phyloP scores from a whole-genome alignment of 192 early-diverging fungal species.

The Dissophora ornata region DNA sequence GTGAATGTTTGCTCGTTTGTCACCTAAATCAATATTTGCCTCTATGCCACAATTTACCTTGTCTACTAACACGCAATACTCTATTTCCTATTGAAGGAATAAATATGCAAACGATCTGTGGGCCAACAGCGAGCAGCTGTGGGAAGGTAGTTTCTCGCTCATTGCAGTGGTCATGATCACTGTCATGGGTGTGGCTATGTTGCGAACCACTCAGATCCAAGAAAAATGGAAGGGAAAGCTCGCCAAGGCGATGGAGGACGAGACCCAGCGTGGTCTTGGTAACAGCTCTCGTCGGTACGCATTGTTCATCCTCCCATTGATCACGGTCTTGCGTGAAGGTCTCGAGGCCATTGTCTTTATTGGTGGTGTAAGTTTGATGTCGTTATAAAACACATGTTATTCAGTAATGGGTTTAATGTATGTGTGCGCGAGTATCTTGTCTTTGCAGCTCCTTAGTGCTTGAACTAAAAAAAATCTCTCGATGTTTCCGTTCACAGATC shows the following conservation, averaged over 20 bases:
- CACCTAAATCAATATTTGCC: too few relatives aligned
- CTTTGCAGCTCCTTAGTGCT: not conserved
- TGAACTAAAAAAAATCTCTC: not conserved
- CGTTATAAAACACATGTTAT: not conserved
- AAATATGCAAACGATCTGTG: constrained; percentile 34
- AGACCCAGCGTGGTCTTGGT: constrained; percentile 38
- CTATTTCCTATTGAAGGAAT: constrained; percentile 31
- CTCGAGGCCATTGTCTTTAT: constrained; percentile 91
- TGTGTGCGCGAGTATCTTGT: too few relatives aligned
- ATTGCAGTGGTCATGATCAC: constrained; percentile 83
- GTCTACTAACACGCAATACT: too few relatives aligned
- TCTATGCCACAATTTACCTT: too few relatives aligned
- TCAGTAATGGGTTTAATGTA: too few relatives aligned
- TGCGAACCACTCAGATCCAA: constrained; percentile 74
- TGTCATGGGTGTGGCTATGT: constrained; percentile 84
- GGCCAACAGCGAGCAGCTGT: constrained; percentile 69
- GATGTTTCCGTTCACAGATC: constrained; percentile 52
- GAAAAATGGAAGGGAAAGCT: constrained; percentile 84
- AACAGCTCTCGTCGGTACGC: constrained; percentile 61
- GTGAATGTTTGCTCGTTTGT: constrained; percentile 12
- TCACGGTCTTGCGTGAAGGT: constrained; percentile 88
- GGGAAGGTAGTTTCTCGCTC: constrained; percentile 67
- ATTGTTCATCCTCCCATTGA: constrained; percentile 86
- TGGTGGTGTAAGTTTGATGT: constrained; percentile 71
- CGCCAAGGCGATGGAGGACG: constrained; percentile 57